Base-by-base conservation (phyloP, 768 basidiomycete genomes). In the Kwoniella sp. region DNA sequence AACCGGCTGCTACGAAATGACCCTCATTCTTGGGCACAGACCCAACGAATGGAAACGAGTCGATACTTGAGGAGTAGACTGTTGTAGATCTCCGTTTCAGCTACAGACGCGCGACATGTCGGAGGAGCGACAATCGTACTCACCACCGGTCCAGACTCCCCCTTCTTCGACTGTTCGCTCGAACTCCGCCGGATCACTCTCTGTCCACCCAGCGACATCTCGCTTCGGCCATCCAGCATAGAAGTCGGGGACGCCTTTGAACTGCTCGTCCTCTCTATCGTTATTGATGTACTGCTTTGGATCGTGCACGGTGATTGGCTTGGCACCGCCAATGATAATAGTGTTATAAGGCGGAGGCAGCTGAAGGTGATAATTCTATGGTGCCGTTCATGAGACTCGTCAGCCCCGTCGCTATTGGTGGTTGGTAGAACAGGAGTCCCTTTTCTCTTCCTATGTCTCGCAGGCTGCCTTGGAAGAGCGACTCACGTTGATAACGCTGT, bases 311-410 rank as follows among this genome's bases (percentile, higher is more conserved):
- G 58, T 56, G 12, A 64, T 25, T 9, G 62, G 58, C 52, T 73
- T 73, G 59, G 68, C 71, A 12, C 71, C 71, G 29, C 71, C 71
- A 34, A 73, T 52, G 66, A 73, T 68, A 54, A 73, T 69, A n/a
- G 59, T 61, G 57, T 63, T 63, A 56, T 67, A 45, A 11, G 71
- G 59, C 15, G 65, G 30, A 29, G 71, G 62, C 15, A 66, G 50
- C 57, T 66, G 71, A 30, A 64, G 41, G 45, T 67, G 63, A 50
- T 70, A 69, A 55, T 69, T 60, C 63, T 67, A 28, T 30, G 15
- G 7, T 13, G 34, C 7, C 7, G 34, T n/a, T 37, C 34, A 52
- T 29, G 30, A 20, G 48, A 7, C 34, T 37, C n/a, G 13, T 37
- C 34, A 37, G 34, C 34, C 34, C 34, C 34, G 13, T 37, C 34